phyloP scores from a whole-genome alignment of 176 grass and related monocot species.

The Neostapfia colusana region DNA sequence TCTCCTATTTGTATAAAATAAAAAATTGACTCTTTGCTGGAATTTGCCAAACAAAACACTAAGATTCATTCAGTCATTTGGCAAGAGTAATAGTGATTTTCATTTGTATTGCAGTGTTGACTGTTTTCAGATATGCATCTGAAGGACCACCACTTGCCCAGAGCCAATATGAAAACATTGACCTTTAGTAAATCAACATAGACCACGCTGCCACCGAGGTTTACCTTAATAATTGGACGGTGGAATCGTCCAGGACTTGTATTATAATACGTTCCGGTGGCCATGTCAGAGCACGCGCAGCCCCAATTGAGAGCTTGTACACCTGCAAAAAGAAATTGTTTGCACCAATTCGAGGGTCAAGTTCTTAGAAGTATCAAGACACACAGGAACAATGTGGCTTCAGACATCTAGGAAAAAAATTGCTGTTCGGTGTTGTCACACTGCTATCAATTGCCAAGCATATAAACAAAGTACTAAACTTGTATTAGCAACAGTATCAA shows the following conservation, averaged over 20 bases:
- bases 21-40: background rate
- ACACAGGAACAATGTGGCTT: constrained; percentile 28
- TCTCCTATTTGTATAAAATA: background rate
- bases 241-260: constrained; percentile 81
- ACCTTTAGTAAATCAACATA: constrained; percentile 21
- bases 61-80: background rate
- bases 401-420: constrained; percentile 1
- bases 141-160: background rate
- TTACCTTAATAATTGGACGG: constrained; percentile 66
- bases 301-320: constrained; percentile 65
- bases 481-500: background rate
- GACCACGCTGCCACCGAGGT: constrained; percentile 29
- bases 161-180: background rate
- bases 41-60: background rate
- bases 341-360: constrained; percentile 7
- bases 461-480: constrained; percentile 7
- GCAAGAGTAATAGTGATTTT: background rate
- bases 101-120: background rate
- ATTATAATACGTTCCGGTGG: constrained; percentile 68
- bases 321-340: constrained; percentile 53
- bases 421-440: background rate
- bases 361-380: background rate
- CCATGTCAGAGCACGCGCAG: constrained; percentile 71
- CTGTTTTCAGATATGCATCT: background rate
- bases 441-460: constrained; percentile 4